Conservation (phyloP, 306 rosid genomes). For the Biancaea sappan region DNA sequence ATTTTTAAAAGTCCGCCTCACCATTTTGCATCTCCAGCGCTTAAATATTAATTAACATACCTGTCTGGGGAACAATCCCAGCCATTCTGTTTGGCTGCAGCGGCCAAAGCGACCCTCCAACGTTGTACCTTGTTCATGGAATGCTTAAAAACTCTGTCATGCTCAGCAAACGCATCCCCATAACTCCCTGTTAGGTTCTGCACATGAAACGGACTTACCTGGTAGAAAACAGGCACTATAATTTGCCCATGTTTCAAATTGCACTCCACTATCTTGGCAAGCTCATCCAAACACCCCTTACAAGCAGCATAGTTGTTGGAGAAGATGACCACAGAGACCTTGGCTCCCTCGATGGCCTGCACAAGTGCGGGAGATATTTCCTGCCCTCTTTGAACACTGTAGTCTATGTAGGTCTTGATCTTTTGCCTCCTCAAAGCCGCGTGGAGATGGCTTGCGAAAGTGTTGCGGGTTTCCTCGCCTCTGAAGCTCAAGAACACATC, state of each 20-base stretch:
- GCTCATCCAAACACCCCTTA: neutral
- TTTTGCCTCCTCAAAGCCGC: slow-evolving; percentile 26
- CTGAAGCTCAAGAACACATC: slow-evolving; percentile 38
- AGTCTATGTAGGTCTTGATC: slow-evolving; percentile 32
- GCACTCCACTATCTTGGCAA: neutral
- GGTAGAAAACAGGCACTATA: slow-evolving; percentile 1
- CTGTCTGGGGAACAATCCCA: neutral
- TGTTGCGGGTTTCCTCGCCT: slow-evolving; percentile 36
- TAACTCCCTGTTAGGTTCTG: neutral
- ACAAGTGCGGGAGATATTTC: neutral
- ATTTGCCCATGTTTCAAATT: neutral
- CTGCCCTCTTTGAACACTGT: slow-evolving; percentile 36
- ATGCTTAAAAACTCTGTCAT: neutral
- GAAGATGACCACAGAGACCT: neutral
- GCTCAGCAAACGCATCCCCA: neutral
- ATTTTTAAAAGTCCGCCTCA: no score
- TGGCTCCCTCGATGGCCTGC: neutral
- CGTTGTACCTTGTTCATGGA: neutral
- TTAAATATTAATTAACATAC: no score
- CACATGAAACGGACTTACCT: neutral
- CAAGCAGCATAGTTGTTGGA: neutral
- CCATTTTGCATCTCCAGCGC: no score
- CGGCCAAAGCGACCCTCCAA: neutral
- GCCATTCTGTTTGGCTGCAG: neutral
- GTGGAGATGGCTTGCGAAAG: slow-evolving; percentile 40